Conservation (phyloP, 1,139 yeast genomes). For the Debaryomyces singareniensis region DNA sequence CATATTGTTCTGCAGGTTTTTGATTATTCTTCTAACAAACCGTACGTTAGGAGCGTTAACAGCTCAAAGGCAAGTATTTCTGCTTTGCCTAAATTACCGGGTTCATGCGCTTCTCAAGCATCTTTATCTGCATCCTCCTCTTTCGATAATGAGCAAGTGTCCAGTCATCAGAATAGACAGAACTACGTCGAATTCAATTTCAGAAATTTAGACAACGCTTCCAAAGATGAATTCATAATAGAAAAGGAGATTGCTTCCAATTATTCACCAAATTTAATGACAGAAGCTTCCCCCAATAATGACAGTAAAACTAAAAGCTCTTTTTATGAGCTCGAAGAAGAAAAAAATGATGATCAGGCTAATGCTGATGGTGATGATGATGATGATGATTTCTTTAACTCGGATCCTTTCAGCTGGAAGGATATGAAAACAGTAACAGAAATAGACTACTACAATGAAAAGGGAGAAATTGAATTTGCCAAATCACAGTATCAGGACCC, state of each 20-base stretch:
- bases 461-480: constrained; percentile 42
- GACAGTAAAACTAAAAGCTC: too few species aligned
- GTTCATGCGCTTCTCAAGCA: too few species aligned
- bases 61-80: constrained; percentile 9
- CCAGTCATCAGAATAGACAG: neutral
- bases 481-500: constrained; percentile 11
- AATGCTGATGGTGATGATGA: too few species aligned
- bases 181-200: constrained; percentile 1
- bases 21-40: constrained; percentile 1
- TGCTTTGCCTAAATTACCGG: constrained; percentile 10
- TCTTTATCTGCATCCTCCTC: too few species aligned
- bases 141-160: neutral
- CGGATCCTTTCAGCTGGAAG: constrained; percentile 39
- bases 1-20: too few species aligned
- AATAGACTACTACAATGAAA: constrained; percentile 44
- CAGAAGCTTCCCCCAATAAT: too few species aligned
- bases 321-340: constrained; percentile 1
- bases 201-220: too few species aligned
- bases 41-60: constrained; percentile 3
- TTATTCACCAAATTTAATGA: too few species aligned
- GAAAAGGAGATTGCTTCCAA: too few species aligned
- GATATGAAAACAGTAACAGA: constrained; percentile 47
- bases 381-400: constrained; percentile 33
- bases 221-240: too few species aligned
- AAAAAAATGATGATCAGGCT: neutral